Base-by-base conservation (phyloP, 768 basidiomycete species). In the Auricularia cornea region DNA sequence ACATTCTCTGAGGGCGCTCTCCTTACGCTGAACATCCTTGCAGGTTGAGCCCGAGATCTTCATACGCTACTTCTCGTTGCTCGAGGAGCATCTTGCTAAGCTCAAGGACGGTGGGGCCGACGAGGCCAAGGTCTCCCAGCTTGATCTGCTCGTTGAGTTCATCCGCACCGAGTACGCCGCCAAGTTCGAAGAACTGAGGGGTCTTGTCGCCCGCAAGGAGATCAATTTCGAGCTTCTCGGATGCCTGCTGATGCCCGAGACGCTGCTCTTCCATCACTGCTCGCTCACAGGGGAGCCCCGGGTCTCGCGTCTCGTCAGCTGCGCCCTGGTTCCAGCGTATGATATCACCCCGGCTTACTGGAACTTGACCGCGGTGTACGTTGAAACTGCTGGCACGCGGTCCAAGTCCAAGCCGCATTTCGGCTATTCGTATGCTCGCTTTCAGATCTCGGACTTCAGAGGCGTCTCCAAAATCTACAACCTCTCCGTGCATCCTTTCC, bases 31-130 rank as follows among this genome's bases (percentile, higher is more conserved):
- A n/a, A 20, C 5, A 35, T 48, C 20, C 14, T 32, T 20, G 18
- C 66, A 85, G 84, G 72, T 86, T 54, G 81, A 83, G 63, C 84
- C 84, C 0, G 80, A 86, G 35, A 74, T 84, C 6, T 78, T 86
- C 70, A 72, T 87, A 32, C 79, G 81, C 3, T 84, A 81, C 75
- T 74, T 82, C 26, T 74, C 78, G 3, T 71, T 76, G 32, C 81
- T 86, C 66, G 65, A 75, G 14, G 72, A 72, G 12, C 83, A 85
- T 65, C 73, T 77, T 4, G 76, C 77, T 32, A 66, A 68, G 0
- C 74, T 84, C 69, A 61, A 59, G 62, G 44, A 70, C 18, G 72
- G 71, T 44, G 72, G 78, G 0, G 72, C 79, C 35, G 81, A 83
- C n/a, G 70, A 59, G 2, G 68, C 81, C 66, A 69, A 78, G 54